Percentiles rank a stretch among this genome's conserved stretches.
phyloP scores from a whole-genome alignment of 257 asterid genomes.

The Orobanche coerulescens region DNA sequence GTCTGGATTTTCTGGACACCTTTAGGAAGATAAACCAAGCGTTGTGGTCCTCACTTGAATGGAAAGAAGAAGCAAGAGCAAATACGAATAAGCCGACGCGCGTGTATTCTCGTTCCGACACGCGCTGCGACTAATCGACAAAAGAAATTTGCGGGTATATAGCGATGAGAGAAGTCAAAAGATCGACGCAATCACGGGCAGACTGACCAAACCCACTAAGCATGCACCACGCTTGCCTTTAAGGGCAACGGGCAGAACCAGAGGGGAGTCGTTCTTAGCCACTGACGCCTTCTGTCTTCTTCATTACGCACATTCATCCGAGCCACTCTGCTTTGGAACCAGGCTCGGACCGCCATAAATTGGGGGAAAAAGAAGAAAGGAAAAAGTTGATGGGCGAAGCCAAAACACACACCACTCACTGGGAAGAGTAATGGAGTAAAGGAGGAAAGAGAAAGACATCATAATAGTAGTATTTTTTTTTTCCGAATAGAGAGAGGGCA shows the following conservation, averaged over 20 bases:
- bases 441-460: slow-evolving; percentile 53
- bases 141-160: slow-evolving; percentile 21
- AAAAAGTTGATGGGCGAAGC: slow-evolving; percentile 32
- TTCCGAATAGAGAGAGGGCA: slow-evolving; percentile 22
- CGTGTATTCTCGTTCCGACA: slow-evolving; percentile 4
- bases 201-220: neutral
- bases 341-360: slow-evolving; percentile 36
- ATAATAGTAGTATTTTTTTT: neutral
- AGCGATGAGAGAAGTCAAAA: slow-evolving; percentile 2
- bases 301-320: slow-evolving; percentile 21
- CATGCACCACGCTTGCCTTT: neutral
- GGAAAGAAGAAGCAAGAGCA: neutral
- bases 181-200: slow-evolving; percentile 23
- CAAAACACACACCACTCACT: slow-evolving; percentile 13
- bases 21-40: slow-evolving; percentile 23
- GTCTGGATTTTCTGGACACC: too few species aligned
- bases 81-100: slow-evolving; percentile 3
- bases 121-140: slow-evolving; percentile 29
- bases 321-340: slow-evolving; percentile 33
- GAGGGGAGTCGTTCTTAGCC: slow-evolving; percentile 37
- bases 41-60: slow-evolving; percentile 19
- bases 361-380: slow-evolving; percentile 6
- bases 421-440: slow-evolving; percentile 51
- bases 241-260: slow-evolving; percentile 28
- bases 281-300: slow-evolving; percentile 34